Conservation (phyloP, 176 grass and related monocot genomes). For the Olyra latifolia region DNA sequence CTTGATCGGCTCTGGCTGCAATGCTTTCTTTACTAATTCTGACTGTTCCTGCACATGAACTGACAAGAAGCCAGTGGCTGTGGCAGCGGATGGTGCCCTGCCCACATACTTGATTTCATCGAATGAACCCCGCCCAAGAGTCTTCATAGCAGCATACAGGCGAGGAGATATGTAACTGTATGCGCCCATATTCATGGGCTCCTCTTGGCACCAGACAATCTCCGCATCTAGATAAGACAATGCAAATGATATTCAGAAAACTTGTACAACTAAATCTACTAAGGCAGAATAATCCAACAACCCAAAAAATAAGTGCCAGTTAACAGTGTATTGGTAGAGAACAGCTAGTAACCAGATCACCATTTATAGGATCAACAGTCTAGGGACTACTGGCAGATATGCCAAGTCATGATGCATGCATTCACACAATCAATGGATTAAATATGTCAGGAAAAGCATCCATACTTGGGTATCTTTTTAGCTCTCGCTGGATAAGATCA, state of each 20-base stretch:
- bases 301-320: not conserved
- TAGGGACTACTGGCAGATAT: not conserved
- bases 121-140: slow-evolving; percentile 53
- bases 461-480: slow-evolving; percentile 96
- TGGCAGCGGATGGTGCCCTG: slow-evolving; percentile 88
- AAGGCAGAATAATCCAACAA: not conserved
- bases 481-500: slow-evolving; percentile 90
- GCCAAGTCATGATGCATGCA: not conserved
- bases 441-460: slow-evolving; percentile 5
- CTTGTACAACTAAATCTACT: slow-evolving; percentile 6
- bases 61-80: slow-evolving; percentile 81
- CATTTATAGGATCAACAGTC: not conserved
- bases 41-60: slow-evolving; percentile 80
- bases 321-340: not conserved
- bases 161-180: slow-evolving; percentile 78
- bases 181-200: slow-evolving; percentile 97
- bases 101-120: slow-evolving; percentile 94
- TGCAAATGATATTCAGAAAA: slow-evolving; percentile 18
- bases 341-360: not conserved
- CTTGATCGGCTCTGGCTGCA: slow-evolving; percentile 68
- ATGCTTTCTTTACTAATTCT: slow-evolving; percentile 71
- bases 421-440: slow-evolving; percentile 10
- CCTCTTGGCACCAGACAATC: slow-evolving; percentile 97
- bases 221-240: slow-evolving; percentile 66
- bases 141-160: slow-evolving; percentile 72